phyloP scores from a whole-genome alignment of 306 rosid genomes.

The Fagus sylvatica region DNA sequence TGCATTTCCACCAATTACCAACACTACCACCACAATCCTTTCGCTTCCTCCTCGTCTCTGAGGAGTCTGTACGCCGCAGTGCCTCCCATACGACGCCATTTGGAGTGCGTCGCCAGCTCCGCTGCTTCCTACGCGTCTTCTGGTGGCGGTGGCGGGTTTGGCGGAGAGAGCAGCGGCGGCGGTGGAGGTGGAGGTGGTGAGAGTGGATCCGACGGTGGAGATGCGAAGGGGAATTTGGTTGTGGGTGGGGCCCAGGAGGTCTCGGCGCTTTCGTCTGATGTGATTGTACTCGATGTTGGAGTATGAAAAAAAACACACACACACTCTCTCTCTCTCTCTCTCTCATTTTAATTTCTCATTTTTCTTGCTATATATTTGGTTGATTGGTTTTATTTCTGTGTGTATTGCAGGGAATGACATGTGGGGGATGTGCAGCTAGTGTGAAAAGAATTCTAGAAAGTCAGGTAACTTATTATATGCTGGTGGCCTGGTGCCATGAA shows the following conservation, averaged over 20 bases:
- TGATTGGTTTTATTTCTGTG: neutral
- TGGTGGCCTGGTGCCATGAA: neutral
- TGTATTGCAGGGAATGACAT: constrained; percentile 55
- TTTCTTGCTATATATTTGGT: neutral
- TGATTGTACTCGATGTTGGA: constrained; percentile 84
- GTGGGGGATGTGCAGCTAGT: constrained; percentile 80
- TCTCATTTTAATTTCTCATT: neutral
- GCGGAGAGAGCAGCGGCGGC: constrained; percentile 41
- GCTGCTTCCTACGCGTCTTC: constrained; percentile 58
- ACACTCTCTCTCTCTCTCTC: neutral
- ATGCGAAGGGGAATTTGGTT: constrained; percentile 46
- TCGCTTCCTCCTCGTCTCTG: constrained; percentile 30
- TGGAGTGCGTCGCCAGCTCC: constrained; percentile 55
- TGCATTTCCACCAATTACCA: constrained; percentile 11
- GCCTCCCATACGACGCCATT: constrained; percentile 34
- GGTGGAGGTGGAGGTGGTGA: constrained; percentile 39
- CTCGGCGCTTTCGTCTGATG: constrained; percentile 55
- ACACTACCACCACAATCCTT: constrained; percentile 24
- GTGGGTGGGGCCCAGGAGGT: constrained; percentile 52
- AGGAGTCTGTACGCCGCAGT: constrained; percentile 27
- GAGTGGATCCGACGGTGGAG: constrained; percentile 51
- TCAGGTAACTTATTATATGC: constrained; percentile 50
- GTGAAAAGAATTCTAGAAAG: constrained; percentile 75
- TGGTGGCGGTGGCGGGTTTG: constrained; percentile 51
- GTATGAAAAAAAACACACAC: constrained; percentile 41